These are phyloP conservation scores for Termitomyces heimii DNA, from an alignment of 768 basidiomycete species.

Conservation along the genomic window DNA sequence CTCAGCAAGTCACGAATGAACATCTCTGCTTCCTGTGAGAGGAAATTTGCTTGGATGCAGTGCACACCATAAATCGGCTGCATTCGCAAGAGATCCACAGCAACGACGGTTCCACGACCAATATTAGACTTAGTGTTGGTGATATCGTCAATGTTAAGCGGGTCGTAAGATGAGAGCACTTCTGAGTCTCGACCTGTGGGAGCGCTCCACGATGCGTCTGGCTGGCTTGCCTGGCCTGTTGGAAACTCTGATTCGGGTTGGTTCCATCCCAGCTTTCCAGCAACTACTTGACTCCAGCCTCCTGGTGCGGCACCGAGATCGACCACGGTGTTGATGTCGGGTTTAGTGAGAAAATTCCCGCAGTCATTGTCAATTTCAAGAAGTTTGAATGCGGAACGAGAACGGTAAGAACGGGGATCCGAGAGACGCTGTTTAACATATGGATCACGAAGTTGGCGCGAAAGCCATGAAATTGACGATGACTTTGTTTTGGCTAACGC, in stretches of 20 bases:
- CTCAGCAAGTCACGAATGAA: conserved; percentile 34
- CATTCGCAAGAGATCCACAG: conserved; percentile 78
- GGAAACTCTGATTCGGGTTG: neutral
- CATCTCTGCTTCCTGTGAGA: conserved; percentile 43
- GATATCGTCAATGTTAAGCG: conserved; percentile 35
- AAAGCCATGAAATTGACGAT: conserved; percentile 58
- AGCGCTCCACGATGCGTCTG: neutral
- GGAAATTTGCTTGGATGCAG: conserved; percentile 74
- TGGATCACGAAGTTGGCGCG: conserved; percentile 65
- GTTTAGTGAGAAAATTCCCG: conserved; percentile 43
- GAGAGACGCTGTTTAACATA: conserved; percentile 46
- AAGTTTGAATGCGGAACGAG: conserved; percentile 91
- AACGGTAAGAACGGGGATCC: conserved; percentile 51
- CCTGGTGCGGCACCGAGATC: conserved; percentile 93
- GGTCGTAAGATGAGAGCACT: conserved; percentile 23
- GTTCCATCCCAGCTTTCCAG: conserved; percentile 52
- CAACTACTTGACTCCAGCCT: conserved; percentile 89
- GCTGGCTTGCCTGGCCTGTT: neutral
- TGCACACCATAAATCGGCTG: conserved; percentile 66
- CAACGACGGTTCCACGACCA: conserved; percentile 44
- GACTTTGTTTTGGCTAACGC: conserved; percentile 21
- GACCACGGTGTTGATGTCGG: conserved; percentile 58
- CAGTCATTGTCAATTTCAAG: conserved; percentile 65
- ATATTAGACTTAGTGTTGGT: neutral
- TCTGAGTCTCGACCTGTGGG: conserved; percentile 6